Base-by-base conservation (phyloP, 208 protist genomes). In the Crithidia mellificae region DNA sequence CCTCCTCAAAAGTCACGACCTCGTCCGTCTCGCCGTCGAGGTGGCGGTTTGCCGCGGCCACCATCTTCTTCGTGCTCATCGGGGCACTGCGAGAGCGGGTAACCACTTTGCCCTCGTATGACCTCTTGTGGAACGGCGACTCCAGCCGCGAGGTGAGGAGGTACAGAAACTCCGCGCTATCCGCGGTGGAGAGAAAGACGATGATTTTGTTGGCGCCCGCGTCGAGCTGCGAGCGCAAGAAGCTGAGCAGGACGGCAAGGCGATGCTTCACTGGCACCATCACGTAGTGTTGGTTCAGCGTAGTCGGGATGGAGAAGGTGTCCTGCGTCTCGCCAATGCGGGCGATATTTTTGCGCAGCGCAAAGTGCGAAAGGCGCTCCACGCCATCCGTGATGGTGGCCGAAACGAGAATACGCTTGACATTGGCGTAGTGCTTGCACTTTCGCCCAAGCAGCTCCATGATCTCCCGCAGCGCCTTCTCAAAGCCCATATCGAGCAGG, bases 401-500 rank as follows among this genome's bases (percentile, higher is more conserved):
- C 14, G 96, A 98, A 63, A 99, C 98, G 30, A 99, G 77, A 20
- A 98, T 95, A 25, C 93, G 92, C 79, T 99, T 97, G 67, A 99
- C 96, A 34, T 90, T 93, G 74, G 98, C 96, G 71, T 98, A 56
- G 27, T 65, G 38, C 43, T 51, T 43, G 70, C 80, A 85, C 57
- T 74, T 92, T 57, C 19, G 81, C 41, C 66, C 59, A 5, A 96
- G 64, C 24, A 98, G 41, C 57, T 92, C 84, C 73, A 99, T 91
- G 70, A 99, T 99, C 57, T 98, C 92, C 32, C 89, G 90, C 70
- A 99, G 98, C 62, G 98, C 83, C 39, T 93, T 90, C 70, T 99
- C 97, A 68, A 99, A 99, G 25, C 98, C 99, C 96, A 99, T 98
- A 78, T 99, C 98, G 20, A 99, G 90, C 93, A 99, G 97, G 15